Percentiles rank a stretch among this genome's conserved stretches.
Evolutionary conservation across 129 eudicot genomes (phyloP).

Genomic region (Flaveria trinervia): DNA sequence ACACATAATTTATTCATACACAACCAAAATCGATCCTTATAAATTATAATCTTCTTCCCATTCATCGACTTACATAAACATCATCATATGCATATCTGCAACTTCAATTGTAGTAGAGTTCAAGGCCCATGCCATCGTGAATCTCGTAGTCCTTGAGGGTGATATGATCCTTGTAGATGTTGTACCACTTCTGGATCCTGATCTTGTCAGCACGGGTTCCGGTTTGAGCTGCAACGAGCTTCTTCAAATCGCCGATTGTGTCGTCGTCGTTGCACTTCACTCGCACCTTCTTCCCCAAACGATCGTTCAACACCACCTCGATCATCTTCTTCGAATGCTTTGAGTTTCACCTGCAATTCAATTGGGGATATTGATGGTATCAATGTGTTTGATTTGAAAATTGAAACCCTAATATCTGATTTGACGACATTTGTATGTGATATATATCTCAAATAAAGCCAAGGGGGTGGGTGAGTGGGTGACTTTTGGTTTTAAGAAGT

Average conservation of each 20-base stretch:
- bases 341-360: background rate
- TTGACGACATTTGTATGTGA: background rate
- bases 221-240: constrained; percentile 90
- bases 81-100: background rate
- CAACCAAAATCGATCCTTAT: constrained; percentile 14
- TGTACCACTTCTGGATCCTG: constrained; percentile 89
- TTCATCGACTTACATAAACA: constrained; percentile 26
- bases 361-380: background rate
- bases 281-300: constrained; percentile 88
- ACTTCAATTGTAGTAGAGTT: constrained; percentile 73
- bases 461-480: background rate
- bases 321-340: constrained; percentile 49
- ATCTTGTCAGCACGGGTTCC: constrained; percentile 89
- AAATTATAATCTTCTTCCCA: too few relatives aligned
- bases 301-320: constrained; percentile 94
- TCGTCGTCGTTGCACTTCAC: constrained; percentile 96
- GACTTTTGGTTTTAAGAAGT: background rate
- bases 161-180: constrained; percentile 78
- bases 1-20: constrained; percentile 27
- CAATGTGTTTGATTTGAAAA: background rate
- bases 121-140: constrained; percentile 97
- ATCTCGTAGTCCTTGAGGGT: constrained; percentile 84
- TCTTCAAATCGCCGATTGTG: constrained; percentile 86
- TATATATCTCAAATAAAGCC: background rate
- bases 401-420: constrained; percentile 33